Evolutionary conservation across 2,329 filamentous ascomycete genomes (phyloP).

Genomic region (Neonectria coccinea): DNA sequence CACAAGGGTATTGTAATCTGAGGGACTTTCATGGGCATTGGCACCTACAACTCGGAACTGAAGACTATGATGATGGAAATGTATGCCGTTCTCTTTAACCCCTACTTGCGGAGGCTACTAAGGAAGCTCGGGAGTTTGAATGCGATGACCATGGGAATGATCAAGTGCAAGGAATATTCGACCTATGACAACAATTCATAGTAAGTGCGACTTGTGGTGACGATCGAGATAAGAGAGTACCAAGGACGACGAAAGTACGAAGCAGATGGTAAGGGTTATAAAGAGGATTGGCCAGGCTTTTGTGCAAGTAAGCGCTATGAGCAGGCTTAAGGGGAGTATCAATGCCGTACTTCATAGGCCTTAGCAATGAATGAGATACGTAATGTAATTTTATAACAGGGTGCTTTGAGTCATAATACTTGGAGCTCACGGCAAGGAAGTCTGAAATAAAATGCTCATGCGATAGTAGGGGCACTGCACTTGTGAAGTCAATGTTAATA

Average conservation of each 20-base stretch:
- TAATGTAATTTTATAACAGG: neutral
- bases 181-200: constrained; percentile 5
- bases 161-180: constrained; percentile 11
- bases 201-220: neutral
- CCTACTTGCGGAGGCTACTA: neutral
- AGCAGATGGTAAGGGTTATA: constrained; percentile 22
- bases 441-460: too few species aligned
- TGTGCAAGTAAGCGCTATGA: neutral
- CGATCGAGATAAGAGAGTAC: constrained; percentile 6
- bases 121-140: constrained; percentile 12
- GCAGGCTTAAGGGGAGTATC: neutral
- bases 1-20: constrained; percentile 28
- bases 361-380: neutral
- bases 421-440: too few species aligned
- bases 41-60: constrained; percentile 12
- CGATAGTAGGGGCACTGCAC: too few species aligned
- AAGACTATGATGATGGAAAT: neutral
- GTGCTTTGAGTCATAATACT: too few species aligned
- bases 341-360: neutral
- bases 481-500: too few species aligned
- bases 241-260: constrained; percentile 27
- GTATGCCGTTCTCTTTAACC: too few species aligned
- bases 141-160: constrained; percentile 21
- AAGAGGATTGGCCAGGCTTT: constrained; percentile 9
- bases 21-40: constrained; percentile 8